phyloP scores from a whole-genome alignment of 164 flowering plant species.

The Vitis labrusca region DNA sequence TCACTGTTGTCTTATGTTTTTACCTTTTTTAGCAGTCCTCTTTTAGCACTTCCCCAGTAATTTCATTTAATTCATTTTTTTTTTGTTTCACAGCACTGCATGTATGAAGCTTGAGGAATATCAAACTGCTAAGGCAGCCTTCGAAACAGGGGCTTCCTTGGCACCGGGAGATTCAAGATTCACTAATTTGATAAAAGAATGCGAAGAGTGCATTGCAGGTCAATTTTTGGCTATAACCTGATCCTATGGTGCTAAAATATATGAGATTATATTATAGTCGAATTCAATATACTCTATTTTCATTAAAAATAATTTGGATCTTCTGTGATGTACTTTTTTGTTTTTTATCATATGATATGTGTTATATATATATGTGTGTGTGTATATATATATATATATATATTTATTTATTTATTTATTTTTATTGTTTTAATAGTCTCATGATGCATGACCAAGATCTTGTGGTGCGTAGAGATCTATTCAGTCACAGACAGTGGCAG shows the following conservation, averaged over 20 bases:
- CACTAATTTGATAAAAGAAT: slow-evolving; percentile 67
- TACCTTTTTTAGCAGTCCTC: too few species aligned
- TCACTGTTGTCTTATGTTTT: neutral
- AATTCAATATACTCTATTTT: too few species aligned
- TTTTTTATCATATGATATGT: too few species aligned
- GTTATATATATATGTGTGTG: too few species aligned
- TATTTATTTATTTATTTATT: too few species aligned
- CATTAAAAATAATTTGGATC: too few species aligned
- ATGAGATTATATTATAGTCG: too few species aligned
- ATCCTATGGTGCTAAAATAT: neutral
- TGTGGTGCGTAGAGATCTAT: too few species aligned
- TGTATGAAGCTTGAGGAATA: slow-evolving; percentile 88
- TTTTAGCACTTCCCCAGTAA: neutral
- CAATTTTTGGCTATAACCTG: neutral
- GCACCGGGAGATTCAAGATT: slow-evolving; percentile 72
- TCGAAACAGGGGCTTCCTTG: slow-evolving; percentile 72
- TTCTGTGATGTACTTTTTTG: neutral
- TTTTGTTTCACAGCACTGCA: slow-evolving; percentile 50
- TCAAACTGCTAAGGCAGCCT: slow-evolving; percentile 81
- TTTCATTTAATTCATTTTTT: neutral
- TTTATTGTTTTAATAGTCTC: too few species aligned
- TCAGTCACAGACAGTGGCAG: too few species aligned
- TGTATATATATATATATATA: too few species aligned
- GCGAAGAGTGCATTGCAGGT: slow-evolving; percentile 81
- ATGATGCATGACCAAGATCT: too few species aligned